A percentile compares a stretch with the other conserved stretches of the same genome.
phyloP scores from a whole-genome alignment of 768 basidiomycete species.

The Tubosaeta brunneosetosa region DNA sequence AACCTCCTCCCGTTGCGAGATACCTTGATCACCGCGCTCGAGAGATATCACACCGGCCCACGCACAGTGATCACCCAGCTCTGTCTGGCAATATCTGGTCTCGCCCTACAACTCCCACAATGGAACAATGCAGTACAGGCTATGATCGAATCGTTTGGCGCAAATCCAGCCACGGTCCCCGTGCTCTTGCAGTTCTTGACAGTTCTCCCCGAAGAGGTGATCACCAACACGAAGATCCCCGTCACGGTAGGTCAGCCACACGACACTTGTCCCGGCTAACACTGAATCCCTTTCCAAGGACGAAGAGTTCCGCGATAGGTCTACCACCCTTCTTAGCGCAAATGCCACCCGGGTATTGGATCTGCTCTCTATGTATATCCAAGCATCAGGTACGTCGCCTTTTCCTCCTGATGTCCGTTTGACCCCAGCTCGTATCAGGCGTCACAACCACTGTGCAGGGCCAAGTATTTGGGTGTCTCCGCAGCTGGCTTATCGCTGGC shows the following conservation, averaged over 20 bases:
- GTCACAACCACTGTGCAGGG: slow-evolving; percentile 73
- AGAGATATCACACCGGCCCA: slow-evolving; percentile 70
- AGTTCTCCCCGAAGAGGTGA: slow-evolving; percentile 85
- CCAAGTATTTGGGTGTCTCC: slow-evolving; percentile 80
- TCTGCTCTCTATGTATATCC: slow-evolving; percentile 81
- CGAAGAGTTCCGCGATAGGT: slow-evolving; percentile 65
- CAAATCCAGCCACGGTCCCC: slow-evolving; percentile 77
- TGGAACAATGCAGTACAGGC: slow-evolving; percentile 80
- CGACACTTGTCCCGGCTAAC: slow-evolving; percentile 8
- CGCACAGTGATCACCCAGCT: slow-evolving; percentile 84
- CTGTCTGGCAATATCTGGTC: slow-evolving; percentile 83
- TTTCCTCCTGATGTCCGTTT: neutral
- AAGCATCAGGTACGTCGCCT: slow-evolving; percentile 67
- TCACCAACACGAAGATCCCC: slow-evolving; percentile 80
- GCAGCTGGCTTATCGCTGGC: slow-evolving; percentile 85
- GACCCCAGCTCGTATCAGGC: slow-evolving; percentile 48
- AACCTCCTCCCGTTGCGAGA: slow-evolving; percentile 80
- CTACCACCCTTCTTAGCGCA: slow-evolving; percentile 54
- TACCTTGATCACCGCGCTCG: slow-evolving; percentile 74
- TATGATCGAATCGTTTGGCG: slow-evolving; percentile 83
- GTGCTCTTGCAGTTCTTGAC: slow-evolving; percentile 86
- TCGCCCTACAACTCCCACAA: slow-evolving; percentile 82
- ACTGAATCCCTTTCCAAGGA: slow-evolving; percentile 42
- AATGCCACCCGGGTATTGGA: slow-evolving; percentile 72
- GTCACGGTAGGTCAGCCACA: slow-evolving; percentile 62